A percentile compares a stretch with the other conserved stretches of the same genome.
phyloP scores from a whole-genome alignment of 2,329 filamentous ascomycete species.

The Claviceps paspali region DNA sequence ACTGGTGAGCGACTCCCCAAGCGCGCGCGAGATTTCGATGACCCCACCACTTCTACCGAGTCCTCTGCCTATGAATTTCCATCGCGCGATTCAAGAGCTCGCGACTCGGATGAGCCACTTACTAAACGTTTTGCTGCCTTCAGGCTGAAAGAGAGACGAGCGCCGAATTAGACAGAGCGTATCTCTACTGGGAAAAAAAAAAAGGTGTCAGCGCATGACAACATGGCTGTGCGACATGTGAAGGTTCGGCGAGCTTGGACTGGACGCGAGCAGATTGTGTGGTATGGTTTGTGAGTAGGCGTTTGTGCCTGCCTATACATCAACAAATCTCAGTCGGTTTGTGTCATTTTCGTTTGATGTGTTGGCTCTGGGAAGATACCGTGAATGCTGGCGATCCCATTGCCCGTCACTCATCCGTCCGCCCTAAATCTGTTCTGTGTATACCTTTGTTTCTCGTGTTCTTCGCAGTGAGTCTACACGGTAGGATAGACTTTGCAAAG shows the following conservation, averaged over 20 bases:
- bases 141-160: constrained; percentile 37
- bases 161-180: constrained; percentile 1
- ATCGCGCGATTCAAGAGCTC: constrained; percentile 2
- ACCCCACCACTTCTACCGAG: constrained; percentile 11
- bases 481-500: no score
- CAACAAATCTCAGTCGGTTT: background rate
- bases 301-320: no score
- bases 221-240: no score
- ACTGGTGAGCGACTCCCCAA: constrained; percentile 93
- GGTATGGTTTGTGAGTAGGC: background rate
- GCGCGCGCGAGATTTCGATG: constrained; percentile 35
- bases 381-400: background rate
- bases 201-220: no score
- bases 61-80: constrained; percentile 10
- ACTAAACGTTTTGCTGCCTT: constrained; percentile 53
- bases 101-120: constrained; percentile 36
- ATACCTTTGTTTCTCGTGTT: no score
- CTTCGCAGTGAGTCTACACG: no score
- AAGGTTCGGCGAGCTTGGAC: no score
- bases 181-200: no score
- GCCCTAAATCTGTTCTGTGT: no score
- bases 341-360: background rate
- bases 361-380: background rate
- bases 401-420: no score
- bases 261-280: no score